phyloP scores from a whole-genome alignment of 2,329 filamentous ascomycete genomes.

The Colletotrichum melonis region DNA sequence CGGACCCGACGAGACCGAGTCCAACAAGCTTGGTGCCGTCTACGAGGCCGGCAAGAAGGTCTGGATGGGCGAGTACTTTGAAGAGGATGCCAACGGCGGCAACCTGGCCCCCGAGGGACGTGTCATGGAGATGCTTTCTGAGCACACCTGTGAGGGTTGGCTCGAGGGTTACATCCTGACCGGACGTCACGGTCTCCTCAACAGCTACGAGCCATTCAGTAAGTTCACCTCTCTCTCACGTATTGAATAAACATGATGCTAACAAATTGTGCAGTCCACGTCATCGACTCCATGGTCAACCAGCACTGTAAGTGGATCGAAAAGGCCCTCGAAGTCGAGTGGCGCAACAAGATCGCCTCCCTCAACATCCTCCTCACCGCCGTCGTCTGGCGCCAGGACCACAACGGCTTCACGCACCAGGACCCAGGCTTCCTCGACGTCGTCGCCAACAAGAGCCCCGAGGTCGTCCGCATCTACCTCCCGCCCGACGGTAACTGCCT shows the following conservation, averaged over 20 bases:
- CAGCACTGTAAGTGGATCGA: conserved; percentile 87
- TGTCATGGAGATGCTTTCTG: conserved; percentile 87
- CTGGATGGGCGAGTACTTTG: conserved; percentile 83
- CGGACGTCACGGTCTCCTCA: conserved; percentile 80
- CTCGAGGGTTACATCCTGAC: conserved; percentile 82
- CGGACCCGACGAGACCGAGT: conserved; percentile 84
- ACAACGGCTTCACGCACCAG: conserved; percentile 87
- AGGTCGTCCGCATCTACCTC: conserved; percentile 84
- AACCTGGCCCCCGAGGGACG: conserved; percentile 76
- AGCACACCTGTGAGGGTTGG: conserved; percentile 85
- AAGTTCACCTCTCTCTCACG: background rate
- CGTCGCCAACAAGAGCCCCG: conserved; percentile 82
- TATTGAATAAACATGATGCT: background rate
- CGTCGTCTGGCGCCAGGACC: conserved; percentile 85
- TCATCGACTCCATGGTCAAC: conserved; percentile 88
- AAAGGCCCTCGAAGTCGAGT: conserved; percentile 83
- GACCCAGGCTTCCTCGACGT: conserved; percentile 85
- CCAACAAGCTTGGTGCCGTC: conserved; percentile 79
- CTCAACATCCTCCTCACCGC: conserved; percentile 84
- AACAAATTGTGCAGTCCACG: conserved; percentile 61
- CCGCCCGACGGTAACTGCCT: conserved; percentile 84
- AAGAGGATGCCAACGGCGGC: conserved; percentile 79
- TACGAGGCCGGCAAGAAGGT: conserved; percentile 83
- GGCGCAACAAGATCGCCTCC: conserved; percentile 78
- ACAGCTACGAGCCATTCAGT: conserved; percentile 84